phyloP scores from a whole-genome alignment of 495 filamentous ascomycete species.

The Penicillium maclennaniae region DNA sequence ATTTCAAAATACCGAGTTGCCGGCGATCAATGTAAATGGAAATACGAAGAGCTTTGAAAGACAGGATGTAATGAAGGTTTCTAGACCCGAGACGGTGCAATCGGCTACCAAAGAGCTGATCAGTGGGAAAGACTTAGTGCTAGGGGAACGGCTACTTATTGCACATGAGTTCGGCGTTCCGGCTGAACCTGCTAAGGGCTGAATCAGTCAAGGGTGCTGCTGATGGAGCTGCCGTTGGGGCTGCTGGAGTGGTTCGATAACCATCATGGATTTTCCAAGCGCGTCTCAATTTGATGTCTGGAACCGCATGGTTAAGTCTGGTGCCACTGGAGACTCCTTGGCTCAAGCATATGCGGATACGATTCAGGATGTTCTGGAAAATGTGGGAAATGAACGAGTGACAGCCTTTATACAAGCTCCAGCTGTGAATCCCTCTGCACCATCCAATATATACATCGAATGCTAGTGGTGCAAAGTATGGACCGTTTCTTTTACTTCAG shows the following conservation, averaged over 20 bases:
- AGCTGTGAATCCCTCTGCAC: not conserved
- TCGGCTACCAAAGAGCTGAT: constrained; percentile 23
- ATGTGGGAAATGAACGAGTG: not conserved
- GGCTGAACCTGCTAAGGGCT: constrained; percentile 3
- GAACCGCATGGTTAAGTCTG: not conserved
- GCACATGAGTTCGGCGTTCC: constrained; percentile 23
- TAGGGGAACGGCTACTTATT: constrained; percentile 15
- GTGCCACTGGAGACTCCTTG: not conserved
- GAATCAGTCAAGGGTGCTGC: constrained; percentile 15
- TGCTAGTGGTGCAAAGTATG: no score
- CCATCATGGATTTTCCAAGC: constrained; percentile 19
- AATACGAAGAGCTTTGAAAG: constrained; percentile 14
- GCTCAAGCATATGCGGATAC: not conserved
- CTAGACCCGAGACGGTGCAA: constrained; percentile 21
- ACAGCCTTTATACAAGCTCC: not conserved
- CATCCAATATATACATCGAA: no score
- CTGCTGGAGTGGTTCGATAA: constrained; percentile 25
- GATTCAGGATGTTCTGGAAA: not conserved
- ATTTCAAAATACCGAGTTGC: constrained; percentile 9
- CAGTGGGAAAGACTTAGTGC: constrained; percentile 18
- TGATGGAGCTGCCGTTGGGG: constrained; percentile 23
- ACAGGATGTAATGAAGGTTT: constrained; percentile 10
- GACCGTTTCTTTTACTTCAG: no score
- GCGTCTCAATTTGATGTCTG: not conserved
- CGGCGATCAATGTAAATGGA: constrained; percentile 11